Percentiles rank a stretch among this genome's conserved stretches.
phyloP scores from a whole-genome alignment of 176 grass and related monocot genomes.

The Alopecurus myosuroides region DNA sequence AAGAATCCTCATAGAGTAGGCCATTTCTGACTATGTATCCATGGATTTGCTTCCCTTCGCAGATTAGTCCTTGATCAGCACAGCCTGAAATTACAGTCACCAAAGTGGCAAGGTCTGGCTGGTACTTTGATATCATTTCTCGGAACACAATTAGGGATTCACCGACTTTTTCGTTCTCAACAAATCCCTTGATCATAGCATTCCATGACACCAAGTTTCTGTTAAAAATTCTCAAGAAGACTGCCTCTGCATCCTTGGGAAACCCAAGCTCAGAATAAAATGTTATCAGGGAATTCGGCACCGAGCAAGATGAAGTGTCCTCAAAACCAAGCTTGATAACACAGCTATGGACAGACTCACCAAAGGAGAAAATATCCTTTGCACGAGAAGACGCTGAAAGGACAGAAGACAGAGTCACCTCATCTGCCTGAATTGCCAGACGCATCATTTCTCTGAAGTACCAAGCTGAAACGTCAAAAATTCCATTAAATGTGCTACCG shows the following conservation, averaged over 20 bases:
- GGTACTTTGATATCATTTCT: constrained; percentile 42
- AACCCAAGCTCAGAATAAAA: constrained; percentile 53
- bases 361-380: constrained; percentile 31
- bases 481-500: constrained; percentile 45
- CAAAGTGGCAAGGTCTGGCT: constrained; percentile 50
- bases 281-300: constrained; percentile 58
- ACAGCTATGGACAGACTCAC: constrained; percentile 55
- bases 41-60: constrained; percentile 53
- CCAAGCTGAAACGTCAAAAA: constrained; percentile 16
- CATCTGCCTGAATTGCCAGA: constrained; percentile 30
- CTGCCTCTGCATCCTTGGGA: constrained; percentile 22
- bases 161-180: constrained; percentile 25
- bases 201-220: constrained; percentile 76
- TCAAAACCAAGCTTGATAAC: constrained; percentile 53
- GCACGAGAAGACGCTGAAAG: constrained; percentile 35
- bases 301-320: constrained; percentile 29
- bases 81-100: constrained; percentile 57
- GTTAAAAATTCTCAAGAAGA: constrained; percentile 38
- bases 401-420: constrained; percentile 51
- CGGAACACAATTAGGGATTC: constrained; percentile 35
- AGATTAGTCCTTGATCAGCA: constrained; percentile 43
- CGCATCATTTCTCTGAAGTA: constrained; percentile 69
- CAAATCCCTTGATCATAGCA: constrained; percentile 64
- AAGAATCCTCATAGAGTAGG: constrained; percentile 18
- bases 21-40: constrained; percentile 43